Base-by-base conservation (phyloP, 1,284 basidiomycete species). In the Fereydounia khargensis region DNA sequence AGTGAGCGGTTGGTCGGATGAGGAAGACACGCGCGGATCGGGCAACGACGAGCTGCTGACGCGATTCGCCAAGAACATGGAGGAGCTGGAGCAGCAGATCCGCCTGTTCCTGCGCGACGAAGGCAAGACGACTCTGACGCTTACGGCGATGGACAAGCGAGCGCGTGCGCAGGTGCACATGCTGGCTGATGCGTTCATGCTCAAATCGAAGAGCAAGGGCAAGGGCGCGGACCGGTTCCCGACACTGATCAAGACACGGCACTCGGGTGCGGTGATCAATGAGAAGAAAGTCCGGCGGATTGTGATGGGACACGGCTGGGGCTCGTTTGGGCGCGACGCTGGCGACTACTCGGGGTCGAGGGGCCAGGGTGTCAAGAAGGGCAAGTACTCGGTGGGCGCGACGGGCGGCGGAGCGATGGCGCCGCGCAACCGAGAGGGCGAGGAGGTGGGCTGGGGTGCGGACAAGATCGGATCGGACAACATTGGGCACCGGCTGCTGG, bases 121-220 rank as follows among this genome's bases (percentile, higher is more conserved):
- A 6, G 60, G 43, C 6, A 41, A 63, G 25, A 64, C 60, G 28
- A 74, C 73, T 32, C 56, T 74, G 37, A 51, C 64, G 4, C 57
- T 73, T 5, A 65, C 72, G 18, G 60, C 73, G 3, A 74, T 75
- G 71, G 68, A 67, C 47, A 75, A 75, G 55, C 61, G 57, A 16
- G 61, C 66, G 1, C 65, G 73, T 27, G 71, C 71, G 10, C 58
- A 69, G 43, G 71, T 75, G 21, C 73, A 75, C 38, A 51, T 55
- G 25, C 50, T 75, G n/a, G 73, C 73, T 4, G 47, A 42, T 6
- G 71, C 70, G 6, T 74, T 74, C 54, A 37, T 46, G 6, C 42
- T 75, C 36, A 56, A 61, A 40, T 60, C 54, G 23, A 62, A 71
- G 39, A 58, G 51, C 25, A 62, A 49, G 28, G 73, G 73, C 16